Evolutionary conservation across 495 filamentous ascomycete genomes (phyloP), one percentile per base, ranked within the genome.

Genomic region (Usnea hakonensis): DNA sequence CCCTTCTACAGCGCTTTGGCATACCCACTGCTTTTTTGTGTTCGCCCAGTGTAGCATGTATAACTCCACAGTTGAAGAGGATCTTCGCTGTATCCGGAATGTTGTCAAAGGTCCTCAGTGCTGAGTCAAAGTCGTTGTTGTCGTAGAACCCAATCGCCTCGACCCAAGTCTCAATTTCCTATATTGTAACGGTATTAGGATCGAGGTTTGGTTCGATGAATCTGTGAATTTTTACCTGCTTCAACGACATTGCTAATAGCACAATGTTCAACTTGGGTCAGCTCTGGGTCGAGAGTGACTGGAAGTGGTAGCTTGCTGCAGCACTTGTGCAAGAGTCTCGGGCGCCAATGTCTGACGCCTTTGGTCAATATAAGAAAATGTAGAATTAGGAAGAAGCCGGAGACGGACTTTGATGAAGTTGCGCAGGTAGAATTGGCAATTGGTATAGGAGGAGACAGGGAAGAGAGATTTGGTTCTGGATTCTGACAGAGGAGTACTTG

Each of bases 141-240:
- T 99, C 94, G 77, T 97, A 99, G 70, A 88, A 86, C 60, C 81
- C 86, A 32, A 97, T 84, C 68, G 94, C 94, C 72, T 86, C 81
- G 63, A 97, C 95, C 94, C 94, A 99, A 38, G 90, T 94, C 79
- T 97, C 92, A 76, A 99, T 97, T 88, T 97, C 95, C 92, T 98
- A 74, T 64, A 44, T 19, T 21, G 37, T 7, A 36, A 59, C 38
- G 30, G 33, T 19, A n/a, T 59, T 11, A 65, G 55, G 23, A 65
- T 57, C 37, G 46, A 23, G 17, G 35, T 21, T 32, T 37, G 23
- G 33, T 37, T 28, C 7, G 11, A 16, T 30, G 58, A 62, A 26
- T 19, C 55, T 19, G 58, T 9, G 19, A 36, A 21, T 61, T 83
- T n/a, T 72, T 70, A 90, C 87, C 81, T 90, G 87, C 73, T 90